These are phyloP conservation scores for Ganoderma meredithae DNA, from an alignment of 1,284 basidiomycete species.

Conservation along the genomic window DNA sequence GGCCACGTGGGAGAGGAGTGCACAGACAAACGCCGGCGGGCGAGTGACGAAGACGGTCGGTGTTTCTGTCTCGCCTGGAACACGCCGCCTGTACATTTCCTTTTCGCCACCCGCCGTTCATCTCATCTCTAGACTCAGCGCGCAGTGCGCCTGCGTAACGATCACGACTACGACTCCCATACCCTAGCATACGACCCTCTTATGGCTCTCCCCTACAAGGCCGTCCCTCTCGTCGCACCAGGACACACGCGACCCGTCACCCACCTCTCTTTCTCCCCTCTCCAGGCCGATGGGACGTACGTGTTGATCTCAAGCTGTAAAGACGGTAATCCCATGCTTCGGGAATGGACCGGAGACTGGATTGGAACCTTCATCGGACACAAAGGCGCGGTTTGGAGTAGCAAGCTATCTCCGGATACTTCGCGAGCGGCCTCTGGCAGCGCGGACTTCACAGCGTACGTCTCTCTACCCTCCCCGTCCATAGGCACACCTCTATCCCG, in stretches of 20 bases:
- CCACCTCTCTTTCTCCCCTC: conserved; percentile 90
- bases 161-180: conserved; percentile 35
- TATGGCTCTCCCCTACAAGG: conserved; percentile 54
- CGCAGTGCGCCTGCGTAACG: conserved; percentile 64
- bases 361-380: conserved; percentile 98
- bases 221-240: conserved; percentile 80
- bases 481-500: background rate
- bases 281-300: conserved; percentile 85
- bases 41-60: conserved; percentile 14
- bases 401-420: conserved; percentile 90
- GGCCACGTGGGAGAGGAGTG: conserved; percentile 28
- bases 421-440: conserved; percentile 91
- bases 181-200: conserved; percentile 35
- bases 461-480: conserved; percentile 22
- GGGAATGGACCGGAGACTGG: conserved; percentile 99
- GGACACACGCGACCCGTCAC: conserved; percentile 90
- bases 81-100: conserved; percentile 24
- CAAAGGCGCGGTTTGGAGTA: conserved; percentile 98
- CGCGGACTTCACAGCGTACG: conserved; percentile 97
- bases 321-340: conserved; percentile 95
- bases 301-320: conserved; percentile 95
- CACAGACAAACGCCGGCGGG: background rate
- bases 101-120: conserved; percentile 36
- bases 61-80: conserved; percentile 18
- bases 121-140: conserved; percentile 49